A percentile compares a stretch with the other conserved stretches of the same genome.
Evolutionary conservation across 2,329 filamentous ascomycete genomes (phyloP).

Genomic region (Macroventuria anomochaeta): DNA sequence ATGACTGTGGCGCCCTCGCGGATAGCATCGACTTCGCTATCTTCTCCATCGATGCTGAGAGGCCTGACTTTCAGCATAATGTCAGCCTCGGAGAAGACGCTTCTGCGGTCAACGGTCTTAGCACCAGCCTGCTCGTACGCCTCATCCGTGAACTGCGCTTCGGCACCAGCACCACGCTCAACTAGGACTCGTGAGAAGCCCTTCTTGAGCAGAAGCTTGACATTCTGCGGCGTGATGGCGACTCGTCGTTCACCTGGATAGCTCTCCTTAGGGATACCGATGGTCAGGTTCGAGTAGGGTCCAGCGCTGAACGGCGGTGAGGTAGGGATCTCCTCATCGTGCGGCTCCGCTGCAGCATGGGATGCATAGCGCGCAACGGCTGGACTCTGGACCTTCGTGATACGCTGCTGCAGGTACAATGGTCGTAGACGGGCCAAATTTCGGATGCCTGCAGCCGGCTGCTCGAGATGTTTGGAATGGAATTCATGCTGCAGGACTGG

Average conservation of each 20-base stretch:
- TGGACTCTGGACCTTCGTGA: constrained; percentile 28
- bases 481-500: constrained; percentile 30
- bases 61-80: constrained; percentile 85
- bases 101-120: constrained; percentile 71
- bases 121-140: constrained; percentile 81
- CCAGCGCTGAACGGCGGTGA: constrained; percentile 46
- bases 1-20: constrained; percentile 76
- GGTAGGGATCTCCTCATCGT: constrained; percentile 46
- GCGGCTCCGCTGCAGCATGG: constrained; percentile 40
- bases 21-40: constrained; percentile 72
- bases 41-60: constrained; percentile 64
- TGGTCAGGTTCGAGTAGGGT: constrained; percentile 74
- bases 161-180: constrained; percentile 78
- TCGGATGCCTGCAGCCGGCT: constrained; percentile 26
- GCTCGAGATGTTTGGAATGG: constrained; percentile 21
- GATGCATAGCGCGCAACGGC: constrained; percentile 42
- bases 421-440: constrained; percentile 37
- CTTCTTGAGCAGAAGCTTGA: constrained; percentile 81
- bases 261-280: constrained; percentile 82
- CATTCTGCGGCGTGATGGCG: constrained; percentile 84
- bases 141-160: constrained; percentile 77
- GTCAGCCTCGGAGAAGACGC: constrained; percentile 76
- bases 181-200: constrained; percentile 79
- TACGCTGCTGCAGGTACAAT: constrained; percentile 41
- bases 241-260: constrained; percentile 81